Percentiles rank a stretch among this genome's conserved stretches.
These are phyloP conservation scores for Chytridium lagenaria DNA, from an alignment of 371 early-diverging fungal species.

Conservation along the genomic window DNA sequence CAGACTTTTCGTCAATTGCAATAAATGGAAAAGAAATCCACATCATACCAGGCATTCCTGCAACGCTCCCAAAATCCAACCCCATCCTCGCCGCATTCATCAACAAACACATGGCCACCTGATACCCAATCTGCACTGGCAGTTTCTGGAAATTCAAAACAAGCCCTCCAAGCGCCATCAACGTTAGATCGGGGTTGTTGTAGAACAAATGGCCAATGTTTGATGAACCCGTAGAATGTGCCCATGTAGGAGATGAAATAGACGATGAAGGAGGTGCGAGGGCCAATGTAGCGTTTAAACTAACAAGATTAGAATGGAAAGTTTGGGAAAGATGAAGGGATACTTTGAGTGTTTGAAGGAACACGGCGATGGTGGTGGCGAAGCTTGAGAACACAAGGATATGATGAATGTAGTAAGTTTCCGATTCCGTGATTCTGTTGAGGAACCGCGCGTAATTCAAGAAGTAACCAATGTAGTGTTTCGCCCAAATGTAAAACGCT, in stretches of 20 bases:
- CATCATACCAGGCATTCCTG: slow-evolving; percentile 6
- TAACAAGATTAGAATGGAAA: not conserved
- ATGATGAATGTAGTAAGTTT: slow-evolving; percentile 37
- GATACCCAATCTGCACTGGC: slow-evolving; percentile 27
- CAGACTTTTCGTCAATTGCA: too few relatives aligned
- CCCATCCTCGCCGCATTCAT: slow-evolving; percentile 19
- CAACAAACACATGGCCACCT: slow-evolving; percentile 20
- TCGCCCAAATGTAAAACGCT: slow-evolving; percentile 43
- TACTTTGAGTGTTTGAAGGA: slow-evolving; percentile 44
- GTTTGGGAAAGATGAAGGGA: not conserved
- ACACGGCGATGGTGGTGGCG: slow-evolving; percentile 40
- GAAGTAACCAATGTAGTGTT: slow-evolving; percentile 43
- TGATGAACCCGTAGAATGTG: slow-evolving; percentile 33
- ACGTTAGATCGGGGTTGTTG: slow-evolving; percentile 29
- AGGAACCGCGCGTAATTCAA: slow-evolving; percentile 40
- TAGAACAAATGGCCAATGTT: slow-evolving; percentile 29
- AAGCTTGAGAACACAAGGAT: slow-evolving; percentile 33
- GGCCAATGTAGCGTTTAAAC: slow-evolving; percentile 35
- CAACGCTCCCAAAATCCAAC: slow-evolving; percentile 15
- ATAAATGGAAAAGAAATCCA: not conserved
- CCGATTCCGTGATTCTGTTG: slow-evolving; percentile 22
- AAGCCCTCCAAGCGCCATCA: slow-evolving; percentile 34
- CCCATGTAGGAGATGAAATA: slow-evolving; percentile 37
- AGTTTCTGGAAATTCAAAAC: slow-evolving; percentile 29
- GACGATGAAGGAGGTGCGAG: slow-evolving; percentile 36